Evolutionary conservation across 805 yeast species (phyloP).

Genomic region (Yamadazyma takamatsuzukensis): DNA sequence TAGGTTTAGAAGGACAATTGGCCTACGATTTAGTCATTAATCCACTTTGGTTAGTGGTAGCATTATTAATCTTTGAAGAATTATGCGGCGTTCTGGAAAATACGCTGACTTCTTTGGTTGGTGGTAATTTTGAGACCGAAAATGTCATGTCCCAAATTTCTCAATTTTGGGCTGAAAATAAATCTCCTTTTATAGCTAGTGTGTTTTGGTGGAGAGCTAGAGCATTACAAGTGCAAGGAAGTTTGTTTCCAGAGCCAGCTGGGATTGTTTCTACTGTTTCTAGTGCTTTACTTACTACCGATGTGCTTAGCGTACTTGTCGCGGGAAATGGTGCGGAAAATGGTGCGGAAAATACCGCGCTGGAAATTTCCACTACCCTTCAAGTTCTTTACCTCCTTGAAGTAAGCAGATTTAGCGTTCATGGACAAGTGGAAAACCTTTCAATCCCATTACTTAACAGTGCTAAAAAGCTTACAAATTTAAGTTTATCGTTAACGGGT

Average conservation of each 20-base stretch:
- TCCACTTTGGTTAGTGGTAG: conserved; percentile 30
- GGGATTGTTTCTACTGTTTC: conserved; percentile 44
- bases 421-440: conserved; percentile 61
- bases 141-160: conserved; percentile 5
- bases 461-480: conserved; percentile 56
- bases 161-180: conserved; percentile 6
- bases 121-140: conserved; percentile 3
- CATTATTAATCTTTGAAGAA: conserved; percentile 30
- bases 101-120: conserved; percentile 6
- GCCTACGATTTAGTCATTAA: conserved; percentile 53
- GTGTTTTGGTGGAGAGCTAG: conserved; percentile 76
- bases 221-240: conserved; percentile 58
- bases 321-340: conserved; percentile 28
- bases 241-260: conserved; percentile 62
- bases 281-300: conserved; percentile 34
- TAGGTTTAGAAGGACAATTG: conserved; percentile 62
- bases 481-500: conserved; percentile 73
- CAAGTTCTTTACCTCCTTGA: conserved; percentile 59
- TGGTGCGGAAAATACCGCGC: conserved; percentile 24
- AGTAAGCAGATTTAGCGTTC: conserved; percentile 58
- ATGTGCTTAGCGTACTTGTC: conserved; percentile 25
- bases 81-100: conserved; percentile 35
- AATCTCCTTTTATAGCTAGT: conserved; percentile 41
- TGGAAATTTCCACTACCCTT: conserved; percentile 32
- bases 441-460: conserved; percentile 51